Conservation (phyloP, 208 protist species). For the Leishmania braziliensis region DNA sequence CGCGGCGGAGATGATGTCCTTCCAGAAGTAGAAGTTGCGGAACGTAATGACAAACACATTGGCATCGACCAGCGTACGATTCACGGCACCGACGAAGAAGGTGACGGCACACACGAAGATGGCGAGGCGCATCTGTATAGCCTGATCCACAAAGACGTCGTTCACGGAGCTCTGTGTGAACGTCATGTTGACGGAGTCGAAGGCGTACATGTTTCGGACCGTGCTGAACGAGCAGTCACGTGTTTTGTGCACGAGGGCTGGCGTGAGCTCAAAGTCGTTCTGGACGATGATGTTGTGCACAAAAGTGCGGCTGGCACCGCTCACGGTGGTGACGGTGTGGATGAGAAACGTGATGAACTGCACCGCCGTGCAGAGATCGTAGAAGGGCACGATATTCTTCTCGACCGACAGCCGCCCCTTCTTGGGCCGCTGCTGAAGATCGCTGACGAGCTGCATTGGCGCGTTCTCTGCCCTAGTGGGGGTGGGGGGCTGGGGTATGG, state of each 20-base stretch:
- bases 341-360: constrained; percentile 63
- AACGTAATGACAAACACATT: constrained; percentile 69
- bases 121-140: constrained; percentile 62
- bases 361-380: constrained; percentile 57
- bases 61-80: constrained; percentile 52
- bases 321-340: constrained; percentile 48
- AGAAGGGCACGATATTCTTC: constrained; percentile 57
- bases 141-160: constrained; percentile 75
- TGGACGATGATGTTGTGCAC: constrained; percentile 40
- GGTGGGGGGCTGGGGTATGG: too few relatives aligned
- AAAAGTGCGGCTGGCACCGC: constrained; percentile 56
- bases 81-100: constrained; percentile 52
- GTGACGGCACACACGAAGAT: constrained; percentile 60
- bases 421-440: constrained; percentile 66
- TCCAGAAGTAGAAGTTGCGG: constrained; percentile 76
- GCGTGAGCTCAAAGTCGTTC: constrained; percentile 43
- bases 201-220: constrained; percentile 60
- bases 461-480: background rate
- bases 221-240: constrained; percentile 45
- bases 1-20: constrained; percentile 69
- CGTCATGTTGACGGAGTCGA: constrained; percentile 43
- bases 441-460: constrained; percentile 77
- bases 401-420: constrained; percentile 70
- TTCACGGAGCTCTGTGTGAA: constrained; percentile 41
- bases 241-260: constrained; percentile 51